These are phyloP conservation scores for Sutorius eximius DNA, from an alignment of 1,284 basidiomycete species.

Conservation along the genomic window DNA sequence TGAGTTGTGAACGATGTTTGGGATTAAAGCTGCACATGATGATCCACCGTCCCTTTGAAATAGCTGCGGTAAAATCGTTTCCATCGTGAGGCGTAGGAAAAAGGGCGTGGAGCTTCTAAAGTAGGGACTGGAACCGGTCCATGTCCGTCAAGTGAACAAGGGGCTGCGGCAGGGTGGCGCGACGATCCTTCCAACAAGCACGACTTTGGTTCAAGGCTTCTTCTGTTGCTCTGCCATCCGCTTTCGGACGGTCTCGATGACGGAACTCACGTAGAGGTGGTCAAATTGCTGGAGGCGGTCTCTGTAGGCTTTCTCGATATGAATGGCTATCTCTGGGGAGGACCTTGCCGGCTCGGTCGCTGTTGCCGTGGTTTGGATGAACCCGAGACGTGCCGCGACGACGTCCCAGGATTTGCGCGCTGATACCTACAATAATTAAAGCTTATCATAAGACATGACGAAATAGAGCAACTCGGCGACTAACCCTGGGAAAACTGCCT, in stretches of 20 bases:
- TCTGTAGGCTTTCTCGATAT: conserved; percentile 30
- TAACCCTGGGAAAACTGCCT: conserved; percentile 32
- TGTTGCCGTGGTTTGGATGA: conserved; percentile 26
- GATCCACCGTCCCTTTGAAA: conserved; percentile 7
- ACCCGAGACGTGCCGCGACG: conserved; percentile 33
- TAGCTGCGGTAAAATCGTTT: background rate
- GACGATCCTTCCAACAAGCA: conserved; percentile 13
- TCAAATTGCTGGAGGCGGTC: conserved; percentile 37
- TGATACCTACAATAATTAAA: conserved; percentile 22
- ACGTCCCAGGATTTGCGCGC: conserved; percentile 32
- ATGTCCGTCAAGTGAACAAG: conserved; percentile 7
- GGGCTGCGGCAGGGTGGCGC: conserved; percentile 1
- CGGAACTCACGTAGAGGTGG: conserved; percentile 37
- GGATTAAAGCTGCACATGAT: conserved; percentile 10
- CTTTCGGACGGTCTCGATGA: conserved; percentile 34
- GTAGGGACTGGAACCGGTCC: conserved; percentile 9
- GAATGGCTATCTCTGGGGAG: conserved; percentile 28
- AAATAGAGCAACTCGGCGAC: conserved; percentile 14
- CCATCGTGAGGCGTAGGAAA: conserved; percentile 4
- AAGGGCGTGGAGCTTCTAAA: conserved; percentile 18
- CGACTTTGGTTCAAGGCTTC: conserved; percentile 26
- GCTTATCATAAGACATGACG: conserved; percentile 1
- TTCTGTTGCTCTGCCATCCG: conserved; percentile 36
- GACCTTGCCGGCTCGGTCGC: conserved; percentile 24
- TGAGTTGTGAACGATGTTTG: conserved; percentile 5